These are phyloP conservation scores for Waltiozyma sp. DNA, from an alignment of 1,139 yeast species.

Conservation along the genomic window DNA sequence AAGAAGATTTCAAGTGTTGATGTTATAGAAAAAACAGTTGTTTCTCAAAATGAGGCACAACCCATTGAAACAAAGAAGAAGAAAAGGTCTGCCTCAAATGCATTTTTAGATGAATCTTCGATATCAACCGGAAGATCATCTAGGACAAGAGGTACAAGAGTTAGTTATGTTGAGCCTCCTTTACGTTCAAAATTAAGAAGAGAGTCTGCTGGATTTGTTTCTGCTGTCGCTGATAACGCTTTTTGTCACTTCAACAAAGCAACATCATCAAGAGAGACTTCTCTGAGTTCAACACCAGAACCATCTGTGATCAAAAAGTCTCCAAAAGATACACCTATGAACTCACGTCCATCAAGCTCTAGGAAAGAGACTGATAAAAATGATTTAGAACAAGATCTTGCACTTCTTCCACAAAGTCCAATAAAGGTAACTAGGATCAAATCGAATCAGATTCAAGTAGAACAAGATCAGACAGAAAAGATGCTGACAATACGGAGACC, in stretches of 20 bases:
- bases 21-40: constrained; percentile 1
- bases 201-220: constrained; percentile 46
- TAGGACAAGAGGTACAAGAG: constrained; percentile 39
- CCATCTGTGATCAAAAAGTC: neutral
- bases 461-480: constrained; percentile 16
- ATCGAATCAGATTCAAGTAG: neutral
- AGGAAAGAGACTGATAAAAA: too few species aligned
- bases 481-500: constrained; percentile 4
- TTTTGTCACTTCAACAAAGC: neutral
- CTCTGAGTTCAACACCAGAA: neutral
- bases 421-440: neutral
- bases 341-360: too few species aligned
- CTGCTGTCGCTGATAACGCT: constrained; percentile 29
- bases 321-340: neutral
- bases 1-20: too few species aligned
- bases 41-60: constrained; percentile 15
- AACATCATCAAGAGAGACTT: neutral
- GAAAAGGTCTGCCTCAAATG: constrained; percentile 7
- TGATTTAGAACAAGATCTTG: too few species aligned
- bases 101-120: constrained; percentile 28
- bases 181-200: constrained; percentile 62
- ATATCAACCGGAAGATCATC: constrained; percentile 21
- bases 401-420: too few species aligned
- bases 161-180: constrained; percentile 63
- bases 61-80: constrained; percentile 14